A percentile compares a stretch with the other conserved stretches of the same genome.
Evolutionary conservation across 2,329 filamentous ascomycete genomes (phyloP).

Genomic region (Didymella sp.): DNA sequence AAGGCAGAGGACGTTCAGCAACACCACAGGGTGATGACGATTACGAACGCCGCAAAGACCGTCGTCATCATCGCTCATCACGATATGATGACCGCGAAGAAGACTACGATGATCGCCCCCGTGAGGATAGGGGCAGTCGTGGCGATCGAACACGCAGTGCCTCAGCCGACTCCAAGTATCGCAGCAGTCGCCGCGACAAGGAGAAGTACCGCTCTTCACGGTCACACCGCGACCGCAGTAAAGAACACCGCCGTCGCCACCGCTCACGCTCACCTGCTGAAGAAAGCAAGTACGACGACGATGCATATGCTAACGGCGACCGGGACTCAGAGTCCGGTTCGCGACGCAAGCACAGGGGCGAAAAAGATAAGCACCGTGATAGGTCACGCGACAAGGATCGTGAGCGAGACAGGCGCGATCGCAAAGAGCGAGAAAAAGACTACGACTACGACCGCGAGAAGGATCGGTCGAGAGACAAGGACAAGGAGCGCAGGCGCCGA

Average conservation of each 20-base stretch:
- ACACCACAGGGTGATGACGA: constrained; percentile 49
- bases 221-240: constrained; percentile 55
- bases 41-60: constrained; percentile 48
- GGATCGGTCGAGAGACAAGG: constrained; percentile 47
- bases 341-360: constrained; percentile 48
- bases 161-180: constrained; percentile 67
- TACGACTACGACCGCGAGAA: constrained; percentile 52
- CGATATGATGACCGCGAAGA: constrained; percentile 50
- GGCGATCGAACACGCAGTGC: constrained; percentile 68
- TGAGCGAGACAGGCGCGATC: constrained; percentile 48
- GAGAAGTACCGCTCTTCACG: constrained; percentile 55
- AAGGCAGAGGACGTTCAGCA: constrained; percentile 61
- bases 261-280: constrained; percentile 50
- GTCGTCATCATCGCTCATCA: constrained; percentile 59
- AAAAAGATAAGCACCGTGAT: constrained; percentile 43
- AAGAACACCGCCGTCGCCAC: constrained; percentile 54
- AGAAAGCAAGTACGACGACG: constrained; percentile 42
- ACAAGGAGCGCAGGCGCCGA: constrained; percentile 57
- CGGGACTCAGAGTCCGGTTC: constrained; percentile 39
- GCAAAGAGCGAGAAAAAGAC: constrained; percentile 61
- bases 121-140: constrained; percentile 59
- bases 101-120: constrained; percentile 44
- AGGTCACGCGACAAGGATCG: constrained; percentile 43
- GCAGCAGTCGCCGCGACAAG: constrained; percentile 62
- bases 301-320: constrained; percentile 38